phyloP scores from a whole-genome alignment of 805 yeast genomes.

The Yarrowia phangngaensis region DNA sequence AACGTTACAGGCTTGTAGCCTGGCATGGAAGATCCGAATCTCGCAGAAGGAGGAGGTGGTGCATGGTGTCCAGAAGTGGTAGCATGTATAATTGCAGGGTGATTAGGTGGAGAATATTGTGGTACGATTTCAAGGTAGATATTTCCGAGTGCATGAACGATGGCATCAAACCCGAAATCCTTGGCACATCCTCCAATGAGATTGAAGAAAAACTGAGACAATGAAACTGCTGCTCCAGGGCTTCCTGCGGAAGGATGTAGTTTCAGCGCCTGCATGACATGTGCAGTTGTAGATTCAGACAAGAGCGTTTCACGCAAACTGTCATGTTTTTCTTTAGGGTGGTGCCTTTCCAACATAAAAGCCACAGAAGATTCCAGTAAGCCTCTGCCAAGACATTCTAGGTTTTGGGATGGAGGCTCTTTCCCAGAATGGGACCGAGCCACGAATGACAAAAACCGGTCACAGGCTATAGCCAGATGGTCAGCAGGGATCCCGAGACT shows the following conservation, averaged over 20 bases:
- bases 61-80: not conserved
- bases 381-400: slow-evolving; percentile 5
- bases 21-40: slow-evolving; percentile 10
- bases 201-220: not conserved
- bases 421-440: slow-evolving; percentile 11
- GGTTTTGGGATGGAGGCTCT: slow-evolving; percentile 6
- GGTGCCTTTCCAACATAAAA: slow-evolving; percentile 24
- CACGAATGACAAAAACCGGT: slow-evolving; percentile 12
- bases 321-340: not conserved
- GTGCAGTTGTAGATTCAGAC: slow-evolving; percentile 28
- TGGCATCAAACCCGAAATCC: slow-evolving; percentile 75
- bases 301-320: slow-evolving; percentile 27
- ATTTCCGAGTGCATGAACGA: slow-evolving; percentile 64
- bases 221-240: not conserved
- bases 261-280: slow-evolving; percentile 28
- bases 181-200: slow-evolving; percentile 37
- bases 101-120: not conserved
- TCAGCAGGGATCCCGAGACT: slow-evolving; percentile 14
- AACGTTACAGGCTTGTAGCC: slow-evolving; percentile 36
- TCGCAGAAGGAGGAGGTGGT: not conserved
- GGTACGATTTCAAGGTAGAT: slow-evolving; percentile 50
- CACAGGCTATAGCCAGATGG: slow-evolving; percentile 18
- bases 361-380: slow-evolving; percentile 12
- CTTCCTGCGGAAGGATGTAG: slow-evolving; percentile 1
- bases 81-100: not conserved